Evolutionary conservation across 331 rosid species (phyloP).

Genomic region (Pyrus hybrid): DNA sequence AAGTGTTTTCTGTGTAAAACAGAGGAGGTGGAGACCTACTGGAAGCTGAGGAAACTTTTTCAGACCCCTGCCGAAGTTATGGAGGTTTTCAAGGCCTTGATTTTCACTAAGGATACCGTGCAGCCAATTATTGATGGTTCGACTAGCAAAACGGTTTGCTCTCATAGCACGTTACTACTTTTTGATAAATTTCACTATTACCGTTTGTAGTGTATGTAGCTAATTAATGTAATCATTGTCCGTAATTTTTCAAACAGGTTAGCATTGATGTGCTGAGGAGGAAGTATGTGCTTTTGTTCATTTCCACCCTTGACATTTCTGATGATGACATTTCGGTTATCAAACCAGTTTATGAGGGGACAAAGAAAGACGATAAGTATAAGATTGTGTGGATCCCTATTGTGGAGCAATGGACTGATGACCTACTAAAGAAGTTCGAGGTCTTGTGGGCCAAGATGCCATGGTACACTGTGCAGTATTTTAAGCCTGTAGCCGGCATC

Average conservation of each 20-base stretch:
- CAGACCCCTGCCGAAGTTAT: constrained; percentile 22
- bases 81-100: constrained; percentile 23
- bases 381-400: constrained; percentile 25
- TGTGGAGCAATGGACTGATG: constrained; percentile 19
- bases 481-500: neutral
- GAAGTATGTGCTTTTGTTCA: constrained; percentile 34
- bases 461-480: neutral
- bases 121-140: constrained; percentile 27
- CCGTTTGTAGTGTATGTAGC: too few species aligned
- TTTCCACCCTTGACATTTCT: constrained; percentile 39
- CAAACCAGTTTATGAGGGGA: neutral
- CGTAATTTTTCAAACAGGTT: constrained; percentile 20
- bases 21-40: constrained; percentile 5
- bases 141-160: constrained; percentile 8
- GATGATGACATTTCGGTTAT: constrained; percentile 27
- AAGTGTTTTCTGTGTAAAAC: neutral
- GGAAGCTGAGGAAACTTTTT: neutral
- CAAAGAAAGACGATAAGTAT: neutral
- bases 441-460: constrained; percentile 8
- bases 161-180: too few species aligned
- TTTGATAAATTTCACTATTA: too few species aligned
- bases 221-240: too few species aligned
- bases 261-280: constrained; percentile 31
- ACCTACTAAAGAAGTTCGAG: constrained; percentile 2
- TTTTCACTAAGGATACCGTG: constrained; percentile 10